These are phyloP conservation scores for Warburgia ugandensis DNA, from an alignment of 164 flowering plant species.

Conservation along the genomic window DNA sequence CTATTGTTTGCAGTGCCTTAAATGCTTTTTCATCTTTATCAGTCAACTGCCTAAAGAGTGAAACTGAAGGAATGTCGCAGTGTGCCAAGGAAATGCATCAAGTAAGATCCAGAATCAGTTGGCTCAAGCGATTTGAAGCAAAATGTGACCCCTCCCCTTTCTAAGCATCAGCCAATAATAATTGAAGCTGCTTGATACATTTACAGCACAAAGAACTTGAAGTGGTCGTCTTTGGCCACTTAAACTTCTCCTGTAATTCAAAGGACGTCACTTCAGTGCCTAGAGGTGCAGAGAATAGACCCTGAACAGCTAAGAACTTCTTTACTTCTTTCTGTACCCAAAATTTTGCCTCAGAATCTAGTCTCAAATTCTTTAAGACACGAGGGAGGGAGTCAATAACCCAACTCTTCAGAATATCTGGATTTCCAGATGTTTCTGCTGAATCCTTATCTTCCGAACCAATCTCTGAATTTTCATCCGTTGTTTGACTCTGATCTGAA, in stretches of 20 bases:
- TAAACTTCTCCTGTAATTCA: slow-evolving; percentile 83
- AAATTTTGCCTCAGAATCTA: slow-evolving; percentile 56
- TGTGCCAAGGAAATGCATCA: slow-evolving; percentile 68
- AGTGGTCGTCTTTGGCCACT: slow-evolving; percentile 80
- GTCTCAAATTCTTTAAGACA: slow-evolving; percentile 54
- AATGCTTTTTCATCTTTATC: slow-evolving; percentile 68
- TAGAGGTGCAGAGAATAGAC: slow-evolving; percentile 84
- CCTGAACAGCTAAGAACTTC: slow-evolving; percentile 91
- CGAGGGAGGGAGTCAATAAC: slow-evolving; percentile 69
- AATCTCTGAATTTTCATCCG: slow-evolving; percentile 84
- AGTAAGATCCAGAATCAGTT: slow-evolving; percentile 75
- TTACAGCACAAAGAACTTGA: slow-evolving; percentile 58
- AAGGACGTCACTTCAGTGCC: slow-evolving; percentile 94
- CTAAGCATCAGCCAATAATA: slow-evolving; percentile 67
- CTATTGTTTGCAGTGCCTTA: slow-evolving; percentile 60
- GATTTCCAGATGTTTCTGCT: slow-evolving; percentile 27
- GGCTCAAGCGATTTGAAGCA: slow-evolving; percentile 37
- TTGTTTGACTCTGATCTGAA: slow-evolving; percentile 92
- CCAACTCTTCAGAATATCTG: slow-evolving; percentile 74
- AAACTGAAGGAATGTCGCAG: slow-evolving; percentile 86
- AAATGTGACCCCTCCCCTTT: slow-evolving; percentile 47
- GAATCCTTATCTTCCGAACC: slow-evolving; percentile 80
- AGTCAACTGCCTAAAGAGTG: slow-evolving; percentile 63
- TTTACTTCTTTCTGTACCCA: slow-evolving; percentile 71
- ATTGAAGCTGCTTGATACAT: slow-evolving; percentile 86